Base-by-base conservation (phyloP, 345 rosid species). In the Leavenworthia alabamica region DNA sequence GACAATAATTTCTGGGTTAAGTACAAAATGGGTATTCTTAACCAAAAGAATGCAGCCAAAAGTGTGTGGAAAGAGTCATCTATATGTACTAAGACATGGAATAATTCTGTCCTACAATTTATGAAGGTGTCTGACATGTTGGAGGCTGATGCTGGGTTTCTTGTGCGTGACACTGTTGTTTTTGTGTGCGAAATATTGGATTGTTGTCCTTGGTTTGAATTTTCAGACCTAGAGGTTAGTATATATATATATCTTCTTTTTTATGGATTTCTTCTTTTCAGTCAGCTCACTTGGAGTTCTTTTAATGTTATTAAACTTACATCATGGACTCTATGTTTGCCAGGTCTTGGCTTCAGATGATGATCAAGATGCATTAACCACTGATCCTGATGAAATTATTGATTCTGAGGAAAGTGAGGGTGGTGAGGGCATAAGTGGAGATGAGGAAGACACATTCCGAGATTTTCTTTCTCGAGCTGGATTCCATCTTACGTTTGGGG, bases 61-160 rank as follows among this genome's bases (percentile, higher is more conserved):
- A 94, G 95, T 43, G 90, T 94, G 67, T 90, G 99, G 99, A 94
- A 94, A 79, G 99, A 90, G 78, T 94, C 99, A 75, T 94, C 99
- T 22, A 90, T 94, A 54, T 94, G 96, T 78, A 94, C 99, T 22
- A 94, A 94, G 85, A 94, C 99, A 28, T 94, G 99, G 99, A 94
- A 94, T 75, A 94, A 94, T 71, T 94, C 99, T 23, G 99, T 94
- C 68, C 64, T 94, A 76, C 99, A 94, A 72, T 94, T 90, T 72
- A 94, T 94, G 99, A 90, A 94, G 79, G 99, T 94, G 47, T 83
- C 95, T 45, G 99, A 94, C 82, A 80, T 94, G 99, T 62, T 94
- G 82, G 99, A 94, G 78, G 83, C 87, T 59, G 99, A 94, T 84
- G 96, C 89, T 48, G 99, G 99, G 79, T 94, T 90, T 81, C 96